Base-by-base conservation (phyloP, 1,284 basidiomycete species). In the Ceraceosorus guamensis region DNA sequence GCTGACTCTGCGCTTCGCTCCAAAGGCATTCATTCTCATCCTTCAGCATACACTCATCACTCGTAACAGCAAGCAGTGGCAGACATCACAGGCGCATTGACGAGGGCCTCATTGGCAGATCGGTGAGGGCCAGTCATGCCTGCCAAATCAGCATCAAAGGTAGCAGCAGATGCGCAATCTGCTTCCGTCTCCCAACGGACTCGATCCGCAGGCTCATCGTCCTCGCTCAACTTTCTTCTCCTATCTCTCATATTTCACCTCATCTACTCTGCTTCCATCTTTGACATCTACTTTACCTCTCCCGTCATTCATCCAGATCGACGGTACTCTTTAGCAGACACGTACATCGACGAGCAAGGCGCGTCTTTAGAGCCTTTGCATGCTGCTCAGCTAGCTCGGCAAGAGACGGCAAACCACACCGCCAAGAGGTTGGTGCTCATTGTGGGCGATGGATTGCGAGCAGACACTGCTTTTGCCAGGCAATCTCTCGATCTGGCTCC, bases 261-360 rank as follows among this genome's bases (percentile, higher is more conserved):
- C 33, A 48, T 73, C 54, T 68, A 66, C 54, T 68, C 61, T 41
- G 65, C 56, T 30, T 62, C 66, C 46, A 67, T 91, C 34, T 92
- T 91, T 76, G 88, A 91, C 77, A 89, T 89, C 76, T 91, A 92
- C 76, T 92, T 92, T 68, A 87, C 84, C 16, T 76, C 75, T 14
- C 79, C 77, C 0, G 78, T 78, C 44, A 73, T 77, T 4, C 66
- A 75, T 46, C 70, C 71, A 0, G 46, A 55, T 41, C 55, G 56
- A 24, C 67, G 71, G 18, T 75, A 66, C 55, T 68, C n/a, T 5
- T n/a, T 14, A 3, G 33, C 33, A 4, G 31, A 46, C 45, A 56
- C n/a, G 14, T 44, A 56, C 44, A 43, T 50, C 6, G 24, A 24
- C 24, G 24, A 24, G 1, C 24, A 24, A 24, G 24, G 24, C 24